Evolutionary conservation across 1,139 yeast genomes (phyloP).

Genomic region (Yamadazyma pseudoaaseri): DNA sequence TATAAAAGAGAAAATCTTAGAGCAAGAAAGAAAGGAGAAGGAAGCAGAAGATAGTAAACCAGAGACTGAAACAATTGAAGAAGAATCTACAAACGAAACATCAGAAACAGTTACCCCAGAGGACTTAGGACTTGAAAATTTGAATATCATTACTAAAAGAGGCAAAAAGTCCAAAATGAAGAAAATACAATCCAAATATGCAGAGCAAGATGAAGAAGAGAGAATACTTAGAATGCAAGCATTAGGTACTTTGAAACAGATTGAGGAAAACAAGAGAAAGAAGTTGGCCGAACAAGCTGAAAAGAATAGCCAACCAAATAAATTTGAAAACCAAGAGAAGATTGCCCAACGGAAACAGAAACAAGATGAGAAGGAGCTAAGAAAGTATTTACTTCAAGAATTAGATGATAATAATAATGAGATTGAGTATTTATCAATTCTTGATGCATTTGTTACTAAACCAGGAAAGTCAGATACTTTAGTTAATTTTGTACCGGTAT

Average conservation of each 20-base stretch:
- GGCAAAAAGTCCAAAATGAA: slow-evolving; percentile 85
- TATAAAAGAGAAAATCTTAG: slow-evolving; percentile 13
- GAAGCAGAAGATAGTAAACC: slow-evolving; percentile 6
- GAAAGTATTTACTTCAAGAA: slow-evolving; percentile 42
- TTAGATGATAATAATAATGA: slow-evolving; percentile 32
- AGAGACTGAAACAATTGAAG: slow-evolving; percentile 11
- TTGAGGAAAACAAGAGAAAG: slow-evolving; percentile 37
- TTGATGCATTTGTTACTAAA: slow-evolving; percentile 40
- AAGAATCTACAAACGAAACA: slow-evolving; percentile 10
- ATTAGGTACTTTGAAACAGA: slow-evolving; percentile 77
- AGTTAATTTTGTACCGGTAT: slow-evolving; percentile 72
- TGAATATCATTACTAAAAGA: slow-evolving; percentile 40
- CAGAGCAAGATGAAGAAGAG: slow-evolving; percentile 91
- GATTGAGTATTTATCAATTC: slow-evolving; percentile 35
- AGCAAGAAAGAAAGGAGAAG: slow-evolving; percentile 12
- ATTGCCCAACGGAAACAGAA: slow-evolving; percentile 37
- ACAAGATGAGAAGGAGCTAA: slow-evolving; percentile 51
- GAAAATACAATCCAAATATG: slow-evolving; percentile 80
- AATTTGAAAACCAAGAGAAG: slow-evolving; percentile 27
- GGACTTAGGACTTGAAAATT: slow-evolving; percentile 8
- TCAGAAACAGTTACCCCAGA: slow-evolving; percentile 6
- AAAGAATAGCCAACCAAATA: slow-evolving; percentile 23
- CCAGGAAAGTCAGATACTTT: slow-evolving; percentile 46
- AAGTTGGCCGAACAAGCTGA: slow-evolving; percentile 21
- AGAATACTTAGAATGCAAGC: slow-evolving; percentile 70